Evolutionary conservation across 768 basidiomycete species (phyloP), one percentile per base, ranked within the genome.

Genomic region (Podaxis carcinomalis): DNA sequence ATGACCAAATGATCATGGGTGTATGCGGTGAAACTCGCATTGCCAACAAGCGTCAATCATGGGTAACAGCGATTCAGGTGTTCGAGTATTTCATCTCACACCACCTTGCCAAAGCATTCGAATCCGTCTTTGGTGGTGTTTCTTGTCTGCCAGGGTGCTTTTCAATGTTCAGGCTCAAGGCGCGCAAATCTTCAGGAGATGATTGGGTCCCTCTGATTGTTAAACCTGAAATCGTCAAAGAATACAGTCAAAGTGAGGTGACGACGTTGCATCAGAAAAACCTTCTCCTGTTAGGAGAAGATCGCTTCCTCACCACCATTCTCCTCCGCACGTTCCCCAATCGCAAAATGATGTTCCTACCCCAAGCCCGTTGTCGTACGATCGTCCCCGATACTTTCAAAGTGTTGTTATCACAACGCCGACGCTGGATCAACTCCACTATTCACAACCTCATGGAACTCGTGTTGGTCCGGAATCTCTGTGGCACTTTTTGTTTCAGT

Each of bases 401-500:
- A 25, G 84, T 98, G 27, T 83, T 99, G 49, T 84, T 99, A 19
- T 98, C 97, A 0, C 97, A 99, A 72, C 93, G 97, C 35, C 88
- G 97, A 19, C 89, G 97, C 59, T 99, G 97, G 97, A 98, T 99
- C 78, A 98, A 98, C 74, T 98, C 96, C 14, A 98, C 97, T 0
- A 92, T 99, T 54, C 97, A 98, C 79, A 98, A 99, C 73, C 86
- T 99, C 54, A 98, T 98, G 95, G 97, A 99, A 73, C 89, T 99
- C 40, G 93, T 98, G 37, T 86, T 93, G 63, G 97, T 99, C 42
- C 92, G 92, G 65, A 94, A 99, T 70, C 83, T 98, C 14, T 98
- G 97, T 74, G 97, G 97, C 37, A 98, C 96, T 32, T 99, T 99
- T 76, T 99, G 97, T 80, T 98, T 98, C 78, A 97, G 94, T 75